Evolutionary conservation across 345 rosid genomes (phyloP).

Genomic region (Eucalyptus regnans): DNA sequence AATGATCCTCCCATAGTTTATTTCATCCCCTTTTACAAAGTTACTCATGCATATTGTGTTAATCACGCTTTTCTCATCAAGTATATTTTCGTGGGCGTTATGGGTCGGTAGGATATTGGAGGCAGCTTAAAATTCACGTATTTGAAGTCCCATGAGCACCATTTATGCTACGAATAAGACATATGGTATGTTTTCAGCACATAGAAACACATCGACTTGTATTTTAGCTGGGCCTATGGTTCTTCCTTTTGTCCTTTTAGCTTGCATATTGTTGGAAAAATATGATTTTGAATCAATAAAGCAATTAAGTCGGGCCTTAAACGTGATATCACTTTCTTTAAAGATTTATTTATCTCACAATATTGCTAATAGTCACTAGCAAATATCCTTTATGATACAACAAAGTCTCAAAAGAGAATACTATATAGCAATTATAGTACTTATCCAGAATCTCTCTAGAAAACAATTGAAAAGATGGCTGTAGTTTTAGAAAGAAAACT

Average conservation of each 20-base stretch:
- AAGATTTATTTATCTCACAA: too few relatives aligned
- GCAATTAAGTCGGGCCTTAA: rapidly evolving
- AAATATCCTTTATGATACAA: too few relatives aligned
- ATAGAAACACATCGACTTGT: background rate
- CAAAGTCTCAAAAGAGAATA: too few relatives aligned
- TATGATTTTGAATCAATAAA: too few relatives aligned
- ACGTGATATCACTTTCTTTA: too few relatives aligned
- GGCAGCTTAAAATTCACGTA: background rate
- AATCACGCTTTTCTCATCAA: background rate
- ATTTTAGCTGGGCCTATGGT: background rate
- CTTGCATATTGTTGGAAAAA: background rate
- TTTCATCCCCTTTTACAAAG: background rate
- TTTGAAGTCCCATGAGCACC: background rate
- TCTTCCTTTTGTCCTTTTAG: background rate
- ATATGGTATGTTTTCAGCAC: background rate
- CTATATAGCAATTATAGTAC: too few relatives aligned
- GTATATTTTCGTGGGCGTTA: background rate
- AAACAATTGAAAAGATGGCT: too few relatives aligned
- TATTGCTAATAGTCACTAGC: too few relatives aligned
- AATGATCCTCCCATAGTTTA: background rate
- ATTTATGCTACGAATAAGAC: background rate
- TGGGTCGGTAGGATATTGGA: background rate
- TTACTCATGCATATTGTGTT: background rate
- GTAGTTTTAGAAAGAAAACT: too few relatives aligned
- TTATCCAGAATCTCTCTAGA: too few relatives aligned